Percentiles rank a stretch among this genome's conserved stretches.
These are phyloP conservation scores for Scolecobasidium constrictum DNA, from an alignment of 2,329 filamentous ascomycete genomes.

Conservation along the genomic window DNA sequence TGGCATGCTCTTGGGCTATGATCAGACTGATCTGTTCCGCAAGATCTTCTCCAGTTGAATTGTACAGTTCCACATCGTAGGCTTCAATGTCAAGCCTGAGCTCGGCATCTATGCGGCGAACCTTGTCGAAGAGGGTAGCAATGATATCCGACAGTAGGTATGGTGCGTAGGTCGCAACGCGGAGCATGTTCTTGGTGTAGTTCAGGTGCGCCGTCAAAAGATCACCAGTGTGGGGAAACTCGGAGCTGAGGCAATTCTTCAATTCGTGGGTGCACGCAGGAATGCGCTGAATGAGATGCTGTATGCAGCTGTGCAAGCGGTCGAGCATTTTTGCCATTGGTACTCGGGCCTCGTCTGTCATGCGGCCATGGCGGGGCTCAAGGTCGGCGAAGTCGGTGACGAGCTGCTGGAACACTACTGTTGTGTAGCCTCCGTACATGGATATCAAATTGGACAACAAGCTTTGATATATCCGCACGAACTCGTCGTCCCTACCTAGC, in stretches of 20 bases:
- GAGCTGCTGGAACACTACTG: constrained; percentile 65
- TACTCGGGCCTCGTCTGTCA: constrained; percentile 47
- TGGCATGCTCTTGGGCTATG: constrained; percentile 46
- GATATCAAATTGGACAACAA: constrained; percentile 59
- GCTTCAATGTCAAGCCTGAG: constrained; percentile 92
- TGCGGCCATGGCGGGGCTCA: constrained; percentile 39
- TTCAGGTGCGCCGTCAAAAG: constrained; percentile 68
- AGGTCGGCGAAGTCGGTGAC: constrained; percentile 61
- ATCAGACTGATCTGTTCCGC: constrained; percentile 78
- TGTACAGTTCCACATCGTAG: constrained; percentile 75
- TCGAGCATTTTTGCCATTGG: constrained; percentile 54
- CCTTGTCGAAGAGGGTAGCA: constrained; percentile 69
- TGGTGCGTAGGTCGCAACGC: constrained; percentile 65
- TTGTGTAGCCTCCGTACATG: constrained; percentile 69
- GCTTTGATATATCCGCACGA: constrained; percentile 44
- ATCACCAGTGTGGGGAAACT: constrained; percentile 70
- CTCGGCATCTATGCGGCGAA: constrained; percentile 91
- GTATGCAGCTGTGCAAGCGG: constrained; percentile 65
- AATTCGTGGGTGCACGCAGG: constrained; percentile 67
- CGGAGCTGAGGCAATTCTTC: constrained; percentile 51
- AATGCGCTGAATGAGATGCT: constrained; percentile 67
- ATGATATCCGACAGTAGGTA: constrained; percentile 71
- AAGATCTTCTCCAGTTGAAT: constrained; percentile 69
- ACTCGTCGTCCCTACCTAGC: constrained; percentile 50
- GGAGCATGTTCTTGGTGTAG: constrained; percentile 80